Base-by-base conservation (phyloP, 2,329 filamentous ascomycete genomes). In the Fusarium ramigenum region DNA sequence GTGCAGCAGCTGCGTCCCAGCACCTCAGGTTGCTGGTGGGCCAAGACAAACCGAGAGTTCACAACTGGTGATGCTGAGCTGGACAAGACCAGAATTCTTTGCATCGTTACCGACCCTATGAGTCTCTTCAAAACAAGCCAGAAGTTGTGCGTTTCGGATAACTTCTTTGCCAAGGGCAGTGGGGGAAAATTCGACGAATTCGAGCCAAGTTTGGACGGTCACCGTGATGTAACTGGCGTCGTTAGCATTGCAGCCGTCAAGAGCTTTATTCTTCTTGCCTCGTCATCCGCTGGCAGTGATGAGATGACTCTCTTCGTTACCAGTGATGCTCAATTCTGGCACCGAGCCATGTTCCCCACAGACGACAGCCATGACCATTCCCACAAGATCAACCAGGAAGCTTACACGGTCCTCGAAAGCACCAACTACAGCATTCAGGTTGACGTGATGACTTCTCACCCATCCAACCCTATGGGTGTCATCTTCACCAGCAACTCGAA, bases 371-470 rank as follows among this genome's bases (percentile, higher is more conserved):
- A 85, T 70, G 92, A 94, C 69, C 95, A 97, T 81, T 93, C 87
- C 46, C 84, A 85, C 66, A 81, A 79, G 54, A 83, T 95, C 77
- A 88, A 94, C 70, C 93, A 97, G 80, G 90, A 96, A 79, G 94
- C 93, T 6, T 99, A 98, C 82, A 99, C 96, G 0, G 89, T 99
- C 53, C 87, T 99, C 44, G 96, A 98, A 83, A 96, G 95, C 78
- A 98, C 96, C 46, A 96, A 97, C 80, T 98, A 99, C 85, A 98
- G 96, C 84, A 95, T 99, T 76, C 96, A 98, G 83, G 91, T 99
- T 62, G 95, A 98, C 82, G 95, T 98, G 72, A 92, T 96, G 88
- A 94, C 92, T 3, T 86, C 86, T 43, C 85, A 85, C 49, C 88
- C 88, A 18, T 88, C 87, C 3, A 89, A 88, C 42, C 89, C 92